Conservation (phyloP, 257 asterid genomes). For the Buddleja alternifolia region DNA sequence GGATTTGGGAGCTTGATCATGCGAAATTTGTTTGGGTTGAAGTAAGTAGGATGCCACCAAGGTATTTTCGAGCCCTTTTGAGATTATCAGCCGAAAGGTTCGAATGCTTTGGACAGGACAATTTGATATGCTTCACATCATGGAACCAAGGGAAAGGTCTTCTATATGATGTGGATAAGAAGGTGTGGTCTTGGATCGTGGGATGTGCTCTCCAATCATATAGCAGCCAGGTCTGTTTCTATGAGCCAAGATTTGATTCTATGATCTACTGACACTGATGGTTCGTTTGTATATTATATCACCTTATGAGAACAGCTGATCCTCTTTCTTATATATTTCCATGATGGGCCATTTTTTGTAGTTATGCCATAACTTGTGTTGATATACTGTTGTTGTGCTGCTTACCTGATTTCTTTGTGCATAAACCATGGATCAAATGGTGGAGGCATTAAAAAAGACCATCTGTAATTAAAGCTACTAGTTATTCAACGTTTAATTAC, state of each 20-base stretch:
- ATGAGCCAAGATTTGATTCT: slow-evolving; percentile 97
- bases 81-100: slow-evolving; percentile 95
- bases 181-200: slow-evolving; percentile 96
- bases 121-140: slow-evolving; percentile 91
- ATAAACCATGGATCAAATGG: no score
- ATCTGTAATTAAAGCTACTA: no score
- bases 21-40: slow-evolving; percentile 78
- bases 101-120: slow-evolving; percentile 97
- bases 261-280: slow-evolving; percentile 43
- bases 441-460: no score
- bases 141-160: slow-evolving; percentile 99
- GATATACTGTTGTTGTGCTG: background rate
- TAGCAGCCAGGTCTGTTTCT: slow-evolving; percentile 96
- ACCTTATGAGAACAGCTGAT: no score
- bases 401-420: background rate
- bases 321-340: background rate
- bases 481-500: no score
- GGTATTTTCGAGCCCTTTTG: slow-evolving; percentile 86
- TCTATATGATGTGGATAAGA: slow-evolving; percentile 90
- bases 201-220: slow-evolving; percentile 91
- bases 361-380: background rate
- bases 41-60: slow-evolving; percentile 90
- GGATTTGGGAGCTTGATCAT: slow-evolving; percentile 98
- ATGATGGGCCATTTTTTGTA: background rate
- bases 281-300: no score